A percentile compares a stretch with the other conserved stretches of the same genome.
phyloP scores from a whole-genome alignment of 139 green algal genomes.

The Microglena sp. region DNA sequence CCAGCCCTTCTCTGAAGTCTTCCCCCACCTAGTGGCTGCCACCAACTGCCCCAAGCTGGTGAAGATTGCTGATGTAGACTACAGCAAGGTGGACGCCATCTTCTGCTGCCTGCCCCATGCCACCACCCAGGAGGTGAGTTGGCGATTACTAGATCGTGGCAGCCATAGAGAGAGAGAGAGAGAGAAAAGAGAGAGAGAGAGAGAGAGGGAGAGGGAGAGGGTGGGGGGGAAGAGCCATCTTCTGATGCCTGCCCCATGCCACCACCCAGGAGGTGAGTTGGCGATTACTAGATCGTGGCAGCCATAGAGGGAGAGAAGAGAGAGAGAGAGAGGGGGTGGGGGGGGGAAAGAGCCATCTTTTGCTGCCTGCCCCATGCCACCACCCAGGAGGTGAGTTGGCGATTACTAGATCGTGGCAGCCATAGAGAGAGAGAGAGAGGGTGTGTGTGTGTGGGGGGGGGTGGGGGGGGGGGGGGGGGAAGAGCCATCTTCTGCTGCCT shows the following conservation, averaged over 20 bases:
- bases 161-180: no score
- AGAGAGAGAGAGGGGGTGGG: no score
- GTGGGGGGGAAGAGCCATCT: no score
- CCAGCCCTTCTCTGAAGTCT: slow-evolving; percentile 79
- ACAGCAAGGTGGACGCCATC: slow-evolving; percentile 71
- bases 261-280: slow-evolving; percentile 62
- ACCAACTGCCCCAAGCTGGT: slow-evolving; percentile 54
- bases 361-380: slow-evolving; percentile 95
- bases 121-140: slow-evolving; percentile 65
- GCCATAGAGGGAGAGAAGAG: no score
- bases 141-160: neutral
- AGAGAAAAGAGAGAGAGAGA: no score
- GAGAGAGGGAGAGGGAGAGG: no score
- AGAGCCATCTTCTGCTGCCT: no score
- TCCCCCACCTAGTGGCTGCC: slow-evolving; percentile 75
- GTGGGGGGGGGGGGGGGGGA: no score
- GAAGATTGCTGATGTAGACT: slow-evolving; percentile 87
- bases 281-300: neutral
- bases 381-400: slow-evolving; percentile 45
- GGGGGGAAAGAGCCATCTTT: no score
- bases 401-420: neutral
- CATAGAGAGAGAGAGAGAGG: no score
- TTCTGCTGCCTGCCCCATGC: slow-evolving; percentile 97
- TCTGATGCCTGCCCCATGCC: slow-evolving; percentile 94
- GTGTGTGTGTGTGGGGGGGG: no score